Conservation (phyloP, 306 rosid genomes). For the Castanopsis chinensis region DNA sequence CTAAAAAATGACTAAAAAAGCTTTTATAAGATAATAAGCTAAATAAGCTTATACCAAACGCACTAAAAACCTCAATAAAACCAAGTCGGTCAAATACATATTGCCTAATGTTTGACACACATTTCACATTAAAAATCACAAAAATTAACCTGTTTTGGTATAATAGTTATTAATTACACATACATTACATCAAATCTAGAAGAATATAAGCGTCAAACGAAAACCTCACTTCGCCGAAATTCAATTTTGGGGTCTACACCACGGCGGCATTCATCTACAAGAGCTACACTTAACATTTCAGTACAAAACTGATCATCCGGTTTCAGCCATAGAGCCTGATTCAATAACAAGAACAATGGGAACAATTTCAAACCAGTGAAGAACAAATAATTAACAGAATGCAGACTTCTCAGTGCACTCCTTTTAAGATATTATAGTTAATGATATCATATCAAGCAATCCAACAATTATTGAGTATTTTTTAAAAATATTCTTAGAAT, state of each 20-base stretch:
- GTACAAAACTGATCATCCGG: slow-evolving; percentile 93
- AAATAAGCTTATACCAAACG: no score
- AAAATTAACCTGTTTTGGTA: background rate
- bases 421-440: background rate
- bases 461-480: background rate
- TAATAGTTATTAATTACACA: background rate
- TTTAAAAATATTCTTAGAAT: background rate
- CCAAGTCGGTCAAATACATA: background rate
- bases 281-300: slow-evolving; percentile 82
- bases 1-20: no score
- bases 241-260: slow-evolving; percentile 41
- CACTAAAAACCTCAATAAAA: no score
- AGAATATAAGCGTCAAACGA: slow-evolving; percentile 13
- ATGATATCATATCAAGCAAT: background rate
- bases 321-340: slow-evolving; percentile 82
- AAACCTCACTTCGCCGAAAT: slow-evolving; percentile 26
- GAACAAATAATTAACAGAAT: background rate
- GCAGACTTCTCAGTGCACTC: background rate
- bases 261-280: slow-evolving; percentile 64
- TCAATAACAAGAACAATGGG: slow-evolving; percentile 20
- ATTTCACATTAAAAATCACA: background rate
- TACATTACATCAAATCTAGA: slow-evolving; percentile 12
- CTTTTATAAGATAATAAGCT: no score
- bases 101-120: background rate
- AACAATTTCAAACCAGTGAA: slow-evolving; percentile 21